phyloP scores from a whole-genome alignment of 2,329 filamentous ascomycete species.

The Diaporthe vexans region DNA sequence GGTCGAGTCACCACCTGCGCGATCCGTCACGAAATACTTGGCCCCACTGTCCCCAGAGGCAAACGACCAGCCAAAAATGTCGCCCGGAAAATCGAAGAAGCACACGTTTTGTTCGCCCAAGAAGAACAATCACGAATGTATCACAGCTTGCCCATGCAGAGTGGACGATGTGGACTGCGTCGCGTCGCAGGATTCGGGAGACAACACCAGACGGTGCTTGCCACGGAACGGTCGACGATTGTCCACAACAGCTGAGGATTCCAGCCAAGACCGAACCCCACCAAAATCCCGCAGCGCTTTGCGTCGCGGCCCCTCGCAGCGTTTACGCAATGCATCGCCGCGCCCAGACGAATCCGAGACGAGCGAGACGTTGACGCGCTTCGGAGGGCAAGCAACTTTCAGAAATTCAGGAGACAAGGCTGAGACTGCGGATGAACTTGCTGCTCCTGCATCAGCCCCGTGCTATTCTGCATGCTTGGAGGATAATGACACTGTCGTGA shows the following conservation, averaged over 20 bases:
- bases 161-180: slow-evolving; percentile 34
- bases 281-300: not conserved
- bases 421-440: not conserved
- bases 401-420: not conserved
- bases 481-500: not conserved
- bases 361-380: not conserved
- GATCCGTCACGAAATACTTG: not conserved
- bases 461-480: not conserved
- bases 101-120: not conserved
- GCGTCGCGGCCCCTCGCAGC: not conserved
- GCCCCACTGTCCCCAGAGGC: not conserved
- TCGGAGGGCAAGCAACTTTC: not conserved
- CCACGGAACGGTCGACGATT: not conserved
- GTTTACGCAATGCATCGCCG: not conserved
- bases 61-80: not conserved
- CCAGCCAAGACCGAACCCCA: not conserved
- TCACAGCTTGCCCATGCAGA: slow-evolving; percentile 31
- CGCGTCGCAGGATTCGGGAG: not conserved
- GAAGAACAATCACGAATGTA: not conserved
- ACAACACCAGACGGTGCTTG: not conserved
- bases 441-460: too few species aligned
- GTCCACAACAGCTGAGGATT: not conserved
- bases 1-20: slow-evolving; percentile 13
- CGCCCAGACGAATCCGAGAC: not conserved
- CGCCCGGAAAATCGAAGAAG: not conserved